Evolutionary conservation across 805 yeast species (phyloP), one percentile per base, ranked within the genome.

Genomic region (Novakomyces olei): DNA sequence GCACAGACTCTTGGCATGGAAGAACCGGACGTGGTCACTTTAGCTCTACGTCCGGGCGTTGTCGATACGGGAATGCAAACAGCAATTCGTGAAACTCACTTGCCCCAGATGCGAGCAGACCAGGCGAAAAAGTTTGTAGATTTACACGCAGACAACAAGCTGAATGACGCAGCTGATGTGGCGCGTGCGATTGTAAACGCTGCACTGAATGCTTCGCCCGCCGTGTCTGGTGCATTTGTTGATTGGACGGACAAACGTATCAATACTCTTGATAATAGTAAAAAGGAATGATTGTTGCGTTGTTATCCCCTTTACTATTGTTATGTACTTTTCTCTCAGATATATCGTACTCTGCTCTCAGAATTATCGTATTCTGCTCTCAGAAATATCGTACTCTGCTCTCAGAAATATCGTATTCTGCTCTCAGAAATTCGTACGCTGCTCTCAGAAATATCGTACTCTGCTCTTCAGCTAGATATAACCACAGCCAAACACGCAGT

Each of bases 41-140:
- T 81, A 7, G 60, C 94, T 0, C 62, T 88, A 16, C 94, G 93
- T 0, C 96, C 96, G 0, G 96, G 98, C 3, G 92, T 80, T 1
- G 95, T 88, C 2, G 79, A 79, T 47, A 85, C 98, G 1, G 58
- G 58, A 15, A 85, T 88, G 96, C 96, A 88, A 54, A 49, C 41
- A 5, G 72, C 69, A 34, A 81, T 85, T 36, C 67, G 96, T 43
- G 73, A 67, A 29, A 29, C 24, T 19, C 19, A n/a, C 5, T n/a
- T 2, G 32, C 32, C 14, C 19, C 20, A 25, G 32, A 17, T 10
- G 30, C n/a, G n/a, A n/a, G n/a, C n/a, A 27, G 32, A 29, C 10
- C 19, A 14, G 23, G 25, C 19, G 14, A 10, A 29, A 7, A 19
- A n/a, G 10, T 29, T 29, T 10, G 20, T 19, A 29, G 22, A 29